Evolutionary conservation across 352 stramenopile genomes (phyloP).

Genomic region (Phytophthora cryptogea): DNA sequence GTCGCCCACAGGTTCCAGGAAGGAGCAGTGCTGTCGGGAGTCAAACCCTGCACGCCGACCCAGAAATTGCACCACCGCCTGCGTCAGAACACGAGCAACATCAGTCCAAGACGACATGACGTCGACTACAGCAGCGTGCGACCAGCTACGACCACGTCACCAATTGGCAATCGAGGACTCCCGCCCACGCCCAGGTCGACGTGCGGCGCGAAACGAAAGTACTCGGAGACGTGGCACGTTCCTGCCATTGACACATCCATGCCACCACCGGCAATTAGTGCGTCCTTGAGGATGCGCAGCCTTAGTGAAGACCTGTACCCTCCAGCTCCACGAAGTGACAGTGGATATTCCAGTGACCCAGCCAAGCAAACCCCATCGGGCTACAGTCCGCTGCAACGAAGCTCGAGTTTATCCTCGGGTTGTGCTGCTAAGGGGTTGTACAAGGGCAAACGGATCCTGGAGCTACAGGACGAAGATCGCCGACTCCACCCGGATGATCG

Average conservation of each 20-base stretch:
- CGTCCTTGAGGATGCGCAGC: slow-evolving; percentile 35
- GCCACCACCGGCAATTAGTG: slow-evolving; percentile 14
- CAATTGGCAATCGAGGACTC: slow-evolving; percentile 13
- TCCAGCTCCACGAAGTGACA: slow-evolving; percentile 24
- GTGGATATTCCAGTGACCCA: slow-evolving; percentile 41
- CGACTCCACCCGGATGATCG: slow-evolving; percentile 61
- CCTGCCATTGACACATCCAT: slow-evolving; percentile 33
- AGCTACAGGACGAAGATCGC: slow-evolving; percentile 79
- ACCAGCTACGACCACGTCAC: slow-evolving; percentile 11
- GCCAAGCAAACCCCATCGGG: slow-evolving; percentile 14
- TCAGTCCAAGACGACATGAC: slow-evolving; percentile 69
- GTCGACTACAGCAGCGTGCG: slow-evolving; percentile 26
- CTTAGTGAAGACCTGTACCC: slow-evolving; percentile 44
- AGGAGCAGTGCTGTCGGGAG: slow-evolving; percentile 28
- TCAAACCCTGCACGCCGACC: slow-evolving; percentile 68
- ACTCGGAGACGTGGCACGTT: slow-evolving; percentile 31
- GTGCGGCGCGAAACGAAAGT: slow-evolving; percentile 33
- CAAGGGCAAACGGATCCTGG: slow-evolving; percentile 76
- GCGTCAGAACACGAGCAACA: slow-evolving; percentile 55
- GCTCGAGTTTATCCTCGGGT: slow-evolving; percentile 41
- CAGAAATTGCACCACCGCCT: slow-evolving; percentile 64
- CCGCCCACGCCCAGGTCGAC: slow-evolving; percentile 27
- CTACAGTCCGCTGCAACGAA: slow-evolving; percentile 37
- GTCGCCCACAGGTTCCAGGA: slow-evolving; percentile 51
- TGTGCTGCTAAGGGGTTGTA: slow-evolving; percentile 41